phyloP scores from a whole-genome alignment of 768 basidiomycete species.

The Macrolepiota albuminosa region DNA sequence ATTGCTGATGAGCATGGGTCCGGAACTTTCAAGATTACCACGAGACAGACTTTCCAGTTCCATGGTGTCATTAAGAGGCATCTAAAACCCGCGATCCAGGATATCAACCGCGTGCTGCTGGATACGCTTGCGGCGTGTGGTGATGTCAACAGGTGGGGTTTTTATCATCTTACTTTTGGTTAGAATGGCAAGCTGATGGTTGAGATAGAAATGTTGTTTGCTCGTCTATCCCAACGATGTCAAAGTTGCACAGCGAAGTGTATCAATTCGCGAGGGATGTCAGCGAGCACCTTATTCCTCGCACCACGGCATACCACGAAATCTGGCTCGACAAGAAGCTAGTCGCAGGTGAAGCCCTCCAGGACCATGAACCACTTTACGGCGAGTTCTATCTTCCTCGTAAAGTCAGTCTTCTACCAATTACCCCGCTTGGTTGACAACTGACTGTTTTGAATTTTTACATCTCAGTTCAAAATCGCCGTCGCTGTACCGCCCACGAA shows the following conservation, averaged over 20 bases:
- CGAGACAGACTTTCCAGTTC: slow-evolving; percentile 98
- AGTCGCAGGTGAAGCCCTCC: slow-evolving; percentile 88
- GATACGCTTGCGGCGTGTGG: slow-evolving; percentile 98
- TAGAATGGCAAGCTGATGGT: neutral
- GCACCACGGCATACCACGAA: slow-evolving; percentile 94
- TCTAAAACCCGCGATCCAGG: slow-evolving; percentile 94
- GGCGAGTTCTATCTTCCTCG: slow-evolving; percentile 96
- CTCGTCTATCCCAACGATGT: slow-evolving; percentile 85
- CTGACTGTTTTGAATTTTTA: neutral
- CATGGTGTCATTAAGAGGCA: slow-evolving; percentile 98
- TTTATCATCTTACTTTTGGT: neutral
- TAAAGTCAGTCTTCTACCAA: slow-evolving; percentile 50
- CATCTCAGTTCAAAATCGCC: slow-evolving; percentile 87
- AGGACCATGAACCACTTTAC: slow-evolving; percentile 96
- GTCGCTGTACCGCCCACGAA: slow-evolving; percentile 96
- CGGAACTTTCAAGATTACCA: slow-evolving; percentile 95
- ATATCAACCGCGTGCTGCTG: slow-evolving; percentile 84
- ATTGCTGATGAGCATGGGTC: slow-evolving; percentile 95
- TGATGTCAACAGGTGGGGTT: slow-evolving; percentile 84
- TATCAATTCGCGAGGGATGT: slow-evolving; percentile 80
- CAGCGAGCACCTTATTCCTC: slow-evolving; percentile 83
- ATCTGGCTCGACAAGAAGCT: slow-evolving; percentile 99
- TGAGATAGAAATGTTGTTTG: slow-evolving; percentile 76
- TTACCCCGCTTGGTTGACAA: slow-evolving; percentile 1
- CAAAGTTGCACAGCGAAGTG: slow-evolving; percentile 80